A percentile compares a stretch with the other conserved stretches of the same genome.
These are phyloP conservation scores for Populus deltoides DNA, from an alignment of 345 rosid genomes.

Conservation along the genomic window DNA sequence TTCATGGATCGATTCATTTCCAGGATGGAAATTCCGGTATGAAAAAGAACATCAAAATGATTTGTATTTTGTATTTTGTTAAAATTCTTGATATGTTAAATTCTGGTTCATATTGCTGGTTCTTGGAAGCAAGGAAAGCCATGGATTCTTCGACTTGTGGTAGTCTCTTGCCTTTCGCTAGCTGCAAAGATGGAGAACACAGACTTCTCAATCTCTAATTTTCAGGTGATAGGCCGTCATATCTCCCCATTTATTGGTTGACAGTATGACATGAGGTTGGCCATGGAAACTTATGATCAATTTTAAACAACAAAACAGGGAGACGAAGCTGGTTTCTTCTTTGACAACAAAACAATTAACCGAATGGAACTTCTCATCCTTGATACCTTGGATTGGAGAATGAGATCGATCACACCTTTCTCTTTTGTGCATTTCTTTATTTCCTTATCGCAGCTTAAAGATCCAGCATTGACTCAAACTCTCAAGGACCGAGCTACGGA, in stretches of 20 bases:
- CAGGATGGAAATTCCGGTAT: slow-evolving; percentile 39
- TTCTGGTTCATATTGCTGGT: background rate
- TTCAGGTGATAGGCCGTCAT: slow-evolving; percentile 26
- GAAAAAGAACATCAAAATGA: background rate
- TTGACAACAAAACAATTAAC: slow-evolving; percentile 38
- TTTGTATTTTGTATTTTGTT: background rate
- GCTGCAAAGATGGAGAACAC: slow-evolving; percentile 47
- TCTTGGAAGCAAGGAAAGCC: slow-evolving; percentile 41
- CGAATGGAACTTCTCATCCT: slow-evolving; percentile 59
- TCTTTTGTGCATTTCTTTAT: slow-evolving; percentile 51
- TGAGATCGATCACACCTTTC: slow-evolving; percentile 71
- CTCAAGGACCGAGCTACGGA: slow-evolving; percentile 47
- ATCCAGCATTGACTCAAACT: slow-evolving; percentile 37
- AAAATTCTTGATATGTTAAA: background rate
- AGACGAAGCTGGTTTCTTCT: slow-evolving; percentile 29
- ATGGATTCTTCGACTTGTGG: slow-evolving; percentile 41
- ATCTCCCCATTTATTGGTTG: background rate
- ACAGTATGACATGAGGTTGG: background rate
- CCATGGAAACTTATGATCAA: background rate
- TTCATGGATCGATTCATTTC: slow-evolving; percentile 53
- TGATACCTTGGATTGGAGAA: slow-evolving; percentile 58
- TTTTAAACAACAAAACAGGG: slow-evolving; percentile 27
- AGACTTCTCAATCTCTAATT: slow-evolving; percentile 23
- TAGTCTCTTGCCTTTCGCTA: slow-evolving; percentile 40
- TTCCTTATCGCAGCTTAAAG: slow-evolving; percentile 40